Base-by-base conservation (phyloP, 2,329 filamentous ascomycete genomes). In the Scytalidium sp. region DNA sequence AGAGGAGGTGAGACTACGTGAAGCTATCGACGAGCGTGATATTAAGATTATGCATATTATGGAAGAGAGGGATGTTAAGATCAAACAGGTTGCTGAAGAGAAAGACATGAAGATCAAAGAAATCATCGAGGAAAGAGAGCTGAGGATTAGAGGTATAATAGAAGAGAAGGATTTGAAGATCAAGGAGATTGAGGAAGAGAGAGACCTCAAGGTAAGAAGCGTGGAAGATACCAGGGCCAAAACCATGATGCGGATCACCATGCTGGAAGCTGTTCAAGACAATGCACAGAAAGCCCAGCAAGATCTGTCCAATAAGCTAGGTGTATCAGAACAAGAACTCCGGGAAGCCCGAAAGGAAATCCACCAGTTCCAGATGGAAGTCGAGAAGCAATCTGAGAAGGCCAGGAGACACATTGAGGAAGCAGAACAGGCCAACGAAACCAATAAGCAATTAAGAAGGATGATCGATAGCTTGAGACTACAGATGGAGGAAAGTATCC, bases 401-500 rank as follows among this genome's bases (percentile, higher is more conserved):
- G 85, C 87, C 62, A 80, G 82, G 40, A 79, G 80, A 56, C 82
- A 81, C 74, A 78, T 79, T 42, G 70, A 75, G 41, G 78, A 85
- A 51, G 73, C 82, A 9, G 78, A 85, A 44, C 70, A 77, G 25
- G 75, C 75, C 43, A 77, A 75, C 56, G 68, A 70, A 41, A 79
- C 82, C 56, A 91, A 89, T 59, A 89, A 87, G 66, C 85, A 87
- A 56, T 75, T 97, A 50, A 84, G 85, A 59, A 84, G 81, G 64
- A 84, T 85, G 23, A 82, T 96, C 50, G 82, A 85, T 53, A 85
- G 84, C 19, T 76, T 96, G 49, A 83, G 85, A 54, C 80, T 80
- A 42, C 91, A 96, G 64, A 81, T 94, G 40, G 85, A 94, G 62
- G 92, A 96, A 70, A 93, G 90, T 62, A 84, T 92, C 63, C 84